Conservation (phyloP, 2,329 filamentous ascomycete species). For the Pseudogymnoascus sp. region DNA sequence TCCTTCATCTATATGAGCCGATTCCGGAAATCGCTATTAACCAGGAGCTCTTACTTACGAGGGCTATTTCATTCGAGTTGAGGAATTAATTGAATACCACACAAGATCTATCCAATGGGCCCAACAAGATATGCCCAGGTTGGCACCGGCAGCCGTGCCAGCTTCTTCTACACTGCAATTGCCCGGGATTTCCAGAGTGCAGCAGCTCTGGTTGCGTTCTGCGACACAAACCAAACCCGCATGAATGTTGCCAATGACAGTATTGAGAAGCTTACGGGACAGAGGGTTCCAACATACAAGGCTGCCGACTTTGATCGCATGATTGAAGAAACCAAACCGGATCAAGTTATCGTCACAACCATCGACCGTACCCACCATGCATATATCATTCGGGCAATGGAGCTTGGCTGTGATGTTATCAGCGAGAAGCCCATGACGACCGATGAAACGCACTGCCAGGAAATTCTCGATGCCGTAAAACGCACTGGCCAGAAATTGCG, state of each 20-base stretch:
- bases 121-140: conserved; percentile 42
- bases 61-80: neutral
- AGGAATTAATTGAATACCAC: neutral
- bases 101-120: conserved; percentile 25
- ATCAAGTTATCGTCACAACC: conserved; percentile 56
- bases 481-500: conserved; percentile 42
- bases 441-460: conserved; percentile 45
- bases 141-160: conserved; percentile 52
- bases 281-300: conserved; percentile 44
- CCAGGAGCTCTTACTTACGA: neutral
- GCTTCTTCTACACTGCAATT: conserved; percentile 54
- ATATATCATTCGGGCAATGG: conserved; percentile 52
- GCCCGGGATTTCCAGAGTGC: conserved; percentile 43
- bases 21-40: neutral
- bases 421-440: conserved; percentile 61
- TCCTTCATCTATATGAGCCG: neutral
- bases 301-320: conserved; percentile 50
- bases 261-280: conserved; percentile 40
- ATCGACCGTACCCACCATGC: conserved; percentile 54
- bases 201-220: conserved; percentile 46
- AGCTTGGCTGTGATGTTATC: conserved; percentile 52
- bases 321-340: conserved; percentile 47
- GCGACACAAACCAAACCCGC: conserved; percentile 53
- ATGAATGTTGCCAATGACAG: conserved; percentile 48
- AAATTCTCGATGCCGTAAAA: conserved; percentile 48